Evolutionary conservation across 495 filamentous ascomycete species (phyloP).

Genomic region (Penicillium mononematosum): DNA sequence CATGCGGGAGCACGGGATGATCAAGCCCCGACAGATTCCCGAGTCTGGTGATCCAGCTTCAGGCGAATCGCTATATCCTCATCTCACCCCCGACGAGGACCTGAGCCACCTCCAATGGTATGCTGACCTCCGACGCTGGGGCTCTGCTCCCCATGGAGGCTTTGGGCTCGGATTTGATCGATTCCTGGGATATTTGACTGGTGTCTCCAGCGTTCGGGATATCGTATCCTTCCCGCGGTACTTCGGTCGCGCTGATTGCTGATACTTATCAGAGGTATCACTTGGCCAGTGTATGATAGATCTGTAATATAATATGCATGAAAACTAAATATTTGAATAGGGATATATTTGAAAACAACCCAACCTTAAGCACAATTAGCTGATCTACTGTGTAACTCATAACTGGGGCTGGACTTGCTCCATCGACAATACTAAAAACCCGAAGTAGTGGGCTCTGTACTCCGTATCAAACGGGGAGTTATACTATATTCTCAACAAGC

Average conservation of each 20-base stretch:
- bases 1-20: conserved; percentile 66
- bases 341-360: not conserved
- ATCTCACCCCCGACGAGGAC: conserved; percentile 45
- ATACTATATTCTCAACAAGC: not conserved
- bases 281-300: conserved; percentile 19
- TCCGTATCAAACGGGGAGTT: not conserved
- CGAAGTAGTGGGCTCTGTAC: not conserved
- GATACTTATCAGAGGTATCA: conserved; percentile 4
- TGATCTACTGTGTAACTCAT: not conserved
- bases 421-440: not conserved
- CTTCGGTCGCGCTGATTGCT: conserved; percentile 90
- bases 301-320: conserved; percentile 19
- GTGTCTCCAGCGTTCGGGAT: conserved; percentile 81
- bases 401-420: not conserved
- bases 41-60: conserved; percentile 15
- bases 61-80: conserved; percentile 34
- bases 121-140: conserved; percentile 89
- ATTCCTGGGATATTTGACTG: conserved; percentile 80
- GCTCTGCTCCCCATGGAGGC: conserved; percentile 91
- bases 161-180: conserved; percentile 95
- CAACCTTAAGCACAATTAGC: not conserved
- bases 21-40: conserved; percentile 26
- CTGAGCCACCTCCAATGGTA: conserved; percentile 78
- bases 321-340: not conserved
- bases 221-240: conserved; percentile 86